Conservation (phyloP, 148 eudicot species). For the Rhododendron ovatum region DNA sequence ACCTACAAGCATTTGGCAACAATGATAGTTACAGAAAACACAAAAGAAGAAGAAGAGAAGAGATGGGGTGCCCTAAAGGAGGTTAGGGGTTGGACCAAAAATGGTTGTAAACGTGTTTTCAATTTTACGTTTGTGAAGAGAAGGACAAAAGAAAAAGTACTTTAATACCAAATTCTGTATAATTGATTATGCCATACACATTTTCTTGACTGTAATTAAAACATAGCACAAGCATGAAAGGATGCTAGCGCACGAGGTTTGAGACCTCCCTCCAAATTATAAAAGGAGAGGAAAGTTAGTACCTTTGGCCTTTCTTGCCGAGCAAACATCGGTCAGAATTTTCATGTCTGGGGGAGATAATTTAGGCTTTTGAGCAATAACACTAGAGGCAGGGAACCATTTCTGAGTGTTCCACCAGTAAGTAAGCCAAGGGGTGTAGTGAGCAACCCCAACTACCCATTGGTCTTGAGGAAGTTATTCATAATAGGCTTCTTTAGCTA, state of each 20-base stretch:
- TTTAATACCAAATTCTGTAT: background rate
- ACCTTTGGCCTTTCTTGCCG: conserved; percentile 18
- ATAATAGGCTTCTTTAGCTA: conserved; percentile 30
- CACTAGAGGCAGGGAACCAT: conserved; percentile 29
- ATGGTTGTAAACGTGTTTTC: background rate
- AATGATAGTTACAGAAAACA: background rate
- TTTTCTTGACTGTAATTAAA: background rate
- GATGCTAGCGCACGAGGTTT: background rate
- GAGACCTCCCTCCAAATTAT: background rate
- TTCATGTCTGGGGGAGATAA: conserved; percentile 23
- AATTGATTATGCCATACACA: background rate
- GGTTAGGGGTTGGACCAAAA: background rate
- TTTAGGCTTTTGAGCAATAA: conserved; percentile 15
- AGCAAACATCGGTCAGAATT: conserved; percentile 11
- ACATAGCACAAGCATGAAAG: background rate
- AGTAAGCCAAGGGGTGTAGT: conserved; percentile 41
- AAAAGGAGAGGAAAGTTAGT: background rate
- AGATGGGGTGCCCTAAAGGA: background rate
- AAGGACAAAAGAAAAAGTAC: background rate
- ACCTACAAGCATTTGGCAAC: background rate
- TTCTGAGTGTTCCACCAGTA: conserved; percentile 66
- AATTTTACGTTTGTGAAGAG: background rate
- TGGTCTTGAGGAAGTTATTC: conserved; percentile 28
- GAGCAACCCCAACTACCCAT: conserved; percentile 45
- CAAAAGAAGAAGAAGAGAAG: background rate